A percentile compares a stretch with the other conserved stretches of the same genome.
phyloP scores from a whole-genome alignment of 129 eudicot species.

The Pittosporum tobira region DNA sequence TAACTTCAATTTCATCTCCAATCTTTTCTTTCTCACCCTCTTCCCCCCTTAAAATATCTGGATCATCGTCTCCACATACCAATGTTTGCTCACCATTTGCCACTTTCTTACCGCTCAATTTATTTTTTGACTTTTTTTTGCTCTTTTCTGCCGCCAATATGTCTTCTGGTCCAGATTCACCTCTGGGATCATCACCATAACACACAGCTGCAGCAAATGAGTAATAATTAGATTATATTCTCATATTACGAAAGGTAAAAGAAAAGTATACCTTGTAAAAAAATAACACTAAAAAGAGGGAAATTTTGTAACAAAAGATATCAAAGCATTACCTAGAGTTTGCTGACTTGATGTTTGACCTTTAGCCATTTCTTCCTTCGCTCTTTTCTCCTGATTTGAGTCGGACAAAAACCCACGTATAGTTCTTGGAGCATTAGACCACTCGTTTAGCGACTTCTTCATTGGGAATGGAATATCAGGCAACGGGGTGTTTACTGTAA shows the following conservation, averaged over 20 bases:
- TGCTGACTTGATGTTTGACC: slow-evolving; percentile 26
- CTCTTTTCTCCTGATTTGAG: slow-evolving; percentile 48
- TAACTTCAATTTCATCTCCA: slow-evolving; percentile 16
- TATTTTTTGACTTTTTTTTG: slow-evolving; percentile 22
- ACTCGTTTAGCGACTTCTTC: slow-evolving; percentile 44
- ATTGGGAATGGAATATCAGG: slow-evolving; percentile 36
- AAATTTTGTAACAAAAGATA: background rate
- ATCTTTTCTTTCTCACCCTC: slow-evolving; percentile 10
- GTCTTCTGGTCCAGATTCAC: slow-evolving; percentile 22
- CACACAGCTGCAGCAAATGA: slow-evolving; percentile 32
- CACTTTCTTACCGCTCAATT: slow-evolving; percentile 13
- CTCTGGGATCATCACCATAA: slow-evolving; percentile 28
- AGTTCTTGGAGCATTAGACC: slow-evolving; percentile 44
- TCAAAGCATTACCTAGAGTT: slow-evolving; percentile 30
- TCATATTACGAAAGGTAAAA: background rate
- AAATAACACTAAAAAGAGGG: background rate
- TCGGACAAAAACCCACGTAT: slow-evolving; percentile 27
- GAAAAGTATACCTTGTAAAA: background rate
- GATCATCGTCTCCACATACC: slow-evolving; percentile 21
- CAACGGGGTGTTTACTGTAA: slow-evolving; percentile 38
- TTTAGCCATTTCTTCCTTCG: slow-evolving; percentile 26
- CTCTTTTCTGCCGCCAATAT: slow-evolving; percentile 5
- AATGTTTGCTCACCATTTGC: slow-evolving; percentile 17
- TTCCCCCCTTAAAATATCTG: slow-evolving; percentile 6
- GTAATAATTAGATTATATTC: background rate